phyloP scores from a whole-genome alignment of 78 protist species.

The Emiliania huxleyi region DNA sequence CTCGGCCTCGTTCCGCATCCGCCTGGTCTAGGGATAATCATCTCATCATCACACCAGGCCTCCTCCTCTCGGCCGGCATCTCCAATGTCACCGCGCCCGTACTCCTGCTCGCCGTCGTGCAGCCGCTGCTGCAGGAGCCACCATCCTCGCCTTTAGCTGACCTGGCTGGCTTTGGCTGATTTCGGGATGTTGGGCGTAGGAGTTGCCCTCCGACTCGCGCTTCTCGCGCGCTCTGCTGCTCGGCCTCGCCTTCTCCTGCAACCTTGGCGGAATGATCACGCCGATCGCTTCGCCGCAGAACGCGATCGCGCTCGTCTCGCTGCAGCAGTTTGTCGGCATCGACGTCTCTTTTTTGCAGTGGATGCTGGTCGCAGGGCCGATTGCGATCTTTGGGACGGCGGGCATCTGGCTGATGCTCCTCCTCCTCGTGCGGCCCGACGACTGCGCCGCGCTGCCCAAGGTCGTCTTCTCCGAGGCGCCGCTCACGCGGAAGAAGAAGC shows the following conservation, averaged over 20 bases:
- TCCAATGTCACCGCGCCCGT: conserved; percentile 56
- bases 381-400: not conserved
- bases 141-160: no score
- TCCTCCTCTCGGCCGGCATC: not conserved
- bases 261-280: conserved; percentile 51
- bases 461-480: not conserved
- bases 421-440: not conserved
- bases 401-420: not conserved
- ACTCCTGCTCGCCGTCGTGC: not conserved
- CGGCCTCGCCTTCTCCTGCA: conserved; percentile 49
- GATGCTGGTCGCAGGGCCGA: not conserved
- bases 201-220: not conserved
- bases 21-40: no score
- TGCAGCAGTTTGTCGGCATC: not conserved
- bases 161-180: no score
- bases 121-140: not conserved
- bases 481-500: not conserved
- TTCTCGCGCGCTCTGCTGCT: not conserved
- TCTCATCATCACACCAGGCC: not conserved
- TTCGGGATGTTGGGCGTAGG: not conserved
- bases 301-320: conserved; percentile 24
- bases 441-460: not conserved
- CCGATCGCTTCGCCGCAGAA: conserved; percentile 57
- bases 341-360: not conserved
- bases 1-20: no score